Evolutionary conservation across 768 basidiomycete genomes (phyloP), one percentile per base, ranked within the genome.

Genomic region (Xerocomellus dryophilus): DNA sequence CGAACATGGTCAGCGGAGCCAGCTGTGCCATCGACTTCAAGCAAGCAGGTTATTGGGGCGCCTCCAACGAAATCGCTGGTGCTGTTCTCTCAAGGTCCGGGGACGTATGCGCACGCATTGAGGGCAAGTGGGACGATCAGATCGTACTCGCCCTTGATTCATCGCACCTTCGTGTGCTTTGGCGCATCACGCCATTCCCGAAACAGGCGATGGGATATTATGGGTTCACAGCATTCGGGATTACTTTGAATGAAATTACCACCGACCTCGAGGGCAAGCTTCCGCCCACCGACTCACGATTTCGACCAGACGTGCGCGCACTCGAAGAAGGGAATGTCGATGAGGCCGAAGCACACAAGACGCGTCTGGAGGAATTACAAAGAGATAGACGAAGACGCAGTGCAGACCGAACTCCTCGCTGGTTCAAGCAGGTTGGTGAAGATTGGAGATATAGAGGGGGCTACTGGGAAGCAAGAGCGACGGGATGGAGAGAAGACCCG

Each of bases 101-200:
- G 21, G 71, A 82, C 7, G 72, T 78, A 11, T 71, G 80, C 17
- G 78, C 85, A 34, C 78, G 79, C 36, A 71, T 94, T n/a, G 90
- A 93, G 68, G 92, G 92, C 43, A 92, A 88, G 68, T 95, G 92
- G 93, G 88, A 94, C 64, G 88, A 93, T 53, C 83, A 84, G 60
- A 71, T 94, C 54, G 80, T 81, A n/a, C 84, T 83, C 58, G 80
- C 80, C 43, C 73, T 86, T 25, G 86, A 86, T 66, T 73, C 80
- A 17, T 84, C 81, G 3, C 82, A 86, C 66, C 81, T 88, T 64
- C 85, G 78, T 50, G 77, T 90, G 41, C 78, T 95, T 46, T 95
- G 92, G 92, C 81, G 86, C 50, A 80, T 84, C 39, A 70, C 77
- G 11, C 82, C 87, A 11, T 92, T 88, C 71, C 86, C 88, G 27